Evolutionary conservation across 176 grass and related monocot species (phyloP).

Genomic region (Stipa capillata): DNA sequence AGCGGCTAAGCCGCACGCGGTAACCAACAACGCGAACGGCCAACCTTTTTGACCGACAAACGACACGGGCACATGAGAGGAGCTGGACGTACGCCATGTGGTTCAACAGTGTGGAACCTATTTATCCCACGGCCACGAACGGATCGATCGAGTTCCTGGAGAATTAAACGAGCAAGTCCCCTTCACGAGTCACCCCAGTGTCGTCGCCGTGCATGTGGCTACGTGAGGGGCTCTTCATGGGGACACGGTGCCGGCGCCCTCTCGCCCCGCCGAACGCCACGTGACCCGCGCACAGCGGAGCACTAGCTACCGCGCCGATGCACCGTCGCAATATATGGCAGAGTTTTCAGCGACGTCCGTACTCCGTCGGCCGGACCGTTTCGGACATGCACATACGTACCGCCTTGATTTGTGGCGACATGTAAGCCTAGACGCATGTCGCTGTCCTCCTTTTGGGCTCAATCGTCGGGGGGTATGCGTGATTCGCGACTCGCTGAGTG

Average conservation of each 20-base stretch:
- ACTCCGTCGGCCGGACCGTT: not conserved
- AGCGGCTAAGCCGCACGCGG: not conserved
- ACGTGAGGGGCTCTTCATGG: not conserved
- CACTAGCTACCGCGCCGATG: not conserved
- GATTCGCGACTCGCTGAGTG: no score
- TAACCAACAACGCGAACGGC: not conserved
- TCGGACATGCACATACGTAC: not conserved
- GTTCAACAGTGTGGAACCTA: not conserved
- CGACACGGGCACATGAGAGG: not conserved
- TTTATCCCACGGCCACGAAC: not conserved
- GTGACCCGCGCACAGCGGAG: not conserved
- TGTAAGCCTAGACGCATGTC: not conserved
- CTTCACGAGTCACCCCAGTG: not conserved
- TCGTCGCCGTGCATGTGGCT: not conserved
- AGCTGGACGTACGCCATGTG: not conserved
- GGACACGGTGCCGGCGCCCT: not conserved
- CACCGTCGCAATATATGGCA: not conserved
- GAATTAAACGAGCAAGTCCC: no score
- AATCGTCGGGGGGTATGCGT: not conserved
- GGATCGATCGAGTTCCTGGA: no score
- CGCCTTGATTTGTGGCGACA: constrained; percentile 16
- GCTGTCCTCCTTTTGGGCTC: not conserved
- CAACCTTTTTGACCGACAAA: not conserved
- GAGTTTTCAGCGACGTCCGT: not conserved
- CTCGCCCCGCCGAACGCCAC: not conserved